Conservation (phyloP, 345 rosid species). For the Anacardium occidentale region DNA sequence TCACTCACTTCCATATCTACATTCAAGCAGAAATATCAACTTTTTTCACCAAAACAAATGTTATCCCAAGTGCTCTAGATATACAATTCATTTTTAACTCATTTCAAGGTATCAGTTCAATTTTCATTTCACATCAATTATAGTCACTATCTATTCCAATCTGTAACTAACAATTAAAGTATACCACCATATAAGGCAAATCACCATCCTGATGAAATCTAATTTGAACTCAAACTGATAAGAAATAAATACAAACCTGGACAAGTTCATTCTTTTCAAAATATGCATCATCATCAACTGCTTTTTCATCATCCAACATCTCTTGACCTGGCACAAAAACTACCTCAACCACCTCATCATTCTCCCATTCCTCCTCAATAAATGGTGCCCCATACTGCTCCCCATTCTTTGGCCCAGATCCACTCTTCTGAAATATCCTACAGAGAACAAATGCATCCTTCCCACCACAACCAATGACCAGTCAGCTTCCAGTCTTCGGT, state of each 20-base stretch:
- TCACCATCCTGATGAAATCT: not conserved
- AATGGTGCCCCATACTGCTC: constrained; percentile 98
- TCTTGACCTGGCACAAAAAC: constrained; percentile 47
- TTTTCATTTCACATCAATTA: not conserved
- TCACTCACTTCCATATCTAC: not conserved
- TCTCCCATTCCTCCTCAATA: constrained; percentile 94
- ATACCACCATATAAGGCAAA: not conserved
- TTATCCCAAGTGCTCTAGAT: not conserved
- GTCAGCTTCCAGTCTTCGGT: not conserved
- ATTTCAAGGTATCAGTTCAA: not conserved
- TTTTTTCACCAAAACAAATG: not conserved
- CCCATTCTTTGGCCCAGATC: constrained; percentile 94
- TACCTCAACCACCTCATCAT: constrained; percentile 43
- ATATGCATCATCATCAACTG: constrained; percentile 44
- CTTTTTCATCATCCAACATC: constrained; percentile 39
- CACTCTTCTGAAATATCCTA: constrained; percentile 93
- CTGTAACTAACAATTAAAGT: not conserved
- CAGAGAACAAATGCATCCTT: constrained; percentile 87
- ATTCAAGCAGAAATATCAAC: not conserved
- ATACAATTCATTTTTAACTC: not conserved
- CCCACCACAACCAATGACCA: constrained; percentile 25
- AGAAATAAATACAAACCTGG: constrained; percentile 49
- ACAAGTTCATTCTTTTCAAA: constrained; percentile 49
- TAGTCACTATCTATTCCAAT: not conserved
- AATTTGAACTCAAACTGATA: not conserved